Evolutionary conservation across 2,329 filamentous ascomycete genomes (phyloP).

Genomic region (Blastomyces gilchristii): DNA sequence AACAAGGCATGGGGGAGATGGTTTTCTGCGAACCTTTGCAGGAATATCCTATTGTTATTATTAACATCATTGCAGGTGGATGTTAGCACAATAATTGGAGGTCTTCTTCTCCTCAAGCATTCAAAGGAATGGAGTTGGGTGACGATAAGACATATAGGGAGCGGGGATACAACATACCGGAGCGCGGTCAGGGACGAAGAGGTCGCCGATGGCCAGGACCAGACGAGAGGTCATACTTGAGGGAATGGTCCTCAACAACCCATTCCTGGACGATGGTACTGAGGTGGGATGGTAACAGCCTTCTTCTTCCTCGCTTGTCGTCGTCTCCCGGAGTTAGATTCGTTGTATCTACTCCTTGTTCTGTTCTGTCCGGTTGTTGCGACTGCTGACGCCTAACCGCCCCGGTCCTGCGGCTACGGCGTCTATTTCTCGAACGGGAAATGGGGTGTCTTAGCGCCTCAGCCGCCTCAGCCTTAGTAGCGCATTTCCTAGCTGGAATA

Average conservation of each 20-base stretch:
- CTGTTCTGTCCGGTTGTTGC: neutral
- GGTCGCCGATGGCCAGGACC: conserved; percentile 83
- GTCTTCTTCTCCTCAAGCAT: neutral
- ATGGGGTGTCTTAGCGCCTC: neutral
- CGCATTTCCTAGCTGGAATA: neutral
- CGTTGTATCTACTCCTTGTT: neutral
- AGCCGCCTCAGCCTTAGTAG: neutral
- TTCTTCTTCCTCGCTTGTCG: neutral
- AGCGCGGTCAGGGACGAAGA: conserved; percentile 86
- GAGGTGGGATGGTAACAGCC: neutral
- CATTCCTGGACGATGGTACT: conserved; percentile 1
- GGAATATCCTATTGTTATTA: conserved; percentile 56
- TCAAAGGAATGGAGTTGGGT: neutral
- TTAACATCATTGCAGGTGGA: neutral
- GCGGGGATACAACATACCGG: conserved; percentile 45
- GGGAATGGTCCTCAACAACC: conserved; percentile 1
- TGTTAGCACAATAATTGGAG: conserved; percentile 12
- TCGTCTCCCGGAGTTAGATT: neutral
- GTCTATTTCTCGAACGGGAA: neutral
- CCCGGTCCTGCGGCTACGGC: neutral
- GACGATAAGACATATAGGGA: conserved; percentile 11
- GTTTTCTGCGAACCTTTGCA: conserved; percentile 54
- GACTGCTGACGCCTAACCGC: neutral
- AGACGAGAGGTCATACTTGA: conserved; percentile 65
- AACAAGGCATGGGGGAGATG: neutral